phyloP scores from a whole-genome alignment of 2,329 filamentous ascomycete species.

The Neoascochyta sp. region DNA sequence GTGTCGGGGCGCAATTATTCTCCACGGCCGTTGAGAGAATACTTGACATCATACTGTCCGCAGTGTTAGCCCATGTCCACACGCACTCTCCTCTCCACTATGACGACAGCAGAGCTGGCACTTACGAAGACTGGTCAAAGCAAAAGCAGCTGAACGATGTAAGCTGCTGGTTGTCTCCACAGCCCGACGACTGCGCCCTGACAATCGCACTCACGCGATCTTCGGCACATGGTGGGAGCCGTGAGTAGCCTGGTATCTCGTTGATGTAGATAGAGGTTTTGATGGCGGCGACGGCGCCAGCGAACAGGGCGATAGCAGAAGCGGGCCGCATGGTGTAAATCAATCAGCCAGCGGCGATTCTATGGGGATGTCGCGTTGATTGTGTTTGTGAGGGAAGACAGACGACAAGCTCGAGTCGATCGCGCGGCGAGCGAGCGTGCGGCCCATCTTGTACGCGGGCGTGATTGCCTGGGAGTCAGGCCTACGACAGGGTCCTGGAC shows the following conservation, averaged over 20 bases:
- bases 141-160: constrained; percentile 22
- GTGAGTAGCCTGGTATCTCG: constrained; percentile 15
- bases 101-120: no score
- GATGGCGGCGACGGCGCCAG: constrained; percentile 1
- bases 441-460: no score
- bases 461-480: no score
- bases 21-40: constrained; percentile 2
- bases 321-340: no score
- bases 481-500: no score
- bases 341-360: no score
- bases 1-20: neutral
- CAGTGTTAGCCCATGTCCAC: no score
- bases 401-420: no score
- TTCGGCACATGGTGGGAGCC: constrained; percentile 13
- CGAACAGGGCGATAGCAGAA: neutral
- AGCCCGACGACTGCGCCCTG: constrained; percentile 15
- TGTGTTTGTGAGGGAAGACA: no score
- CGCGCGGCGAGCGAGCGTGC: no score
- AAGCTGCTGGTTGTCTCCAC: constrained; percentile 15
- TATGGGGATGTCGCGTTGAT: no score
- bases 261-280: constrained; percentile 20
- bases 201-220: constrained; percentile 17
- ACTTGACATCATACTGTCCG: constrained; percentile 2
- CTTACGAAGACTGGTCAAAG: constrained; percentile 4
- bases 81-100: no score